A percentile compares a stretch with the other conserved stretches of the same genome.
These are phyloP conservation scores for Sphaerobolus stellatus DNA, from an alignment of 1,284 basidiomycete species.

Conservation along the genomic window DNA sequence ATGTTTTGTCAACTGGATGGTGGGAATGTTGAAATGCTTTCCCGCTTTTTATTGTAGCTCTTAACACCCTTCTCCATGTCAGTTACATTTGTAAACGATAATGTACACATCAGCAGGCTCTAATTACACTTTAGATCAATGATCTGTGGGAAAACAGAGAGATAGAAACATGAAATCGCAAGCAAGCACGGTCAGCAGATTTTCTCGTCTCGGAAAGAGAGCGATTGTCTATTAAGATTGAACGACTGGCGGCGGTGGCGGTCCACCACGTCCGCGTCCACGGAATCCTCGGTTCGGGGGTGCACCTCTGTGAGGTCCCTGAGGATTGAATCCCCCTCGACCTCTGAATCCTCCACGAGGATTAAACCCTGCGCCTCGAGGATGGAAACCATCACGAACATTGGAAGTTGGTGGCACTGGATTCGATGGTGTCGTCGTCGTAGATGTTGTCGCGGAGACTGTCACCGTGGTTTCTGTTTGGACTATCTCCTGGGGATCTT, in stretches of 20 bases:
- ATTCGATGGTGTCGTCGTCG: slow-evolving; percentile 10
- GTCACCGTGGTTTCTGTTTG: slow-evolving; percentile 1
- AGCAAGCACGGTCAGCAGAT: neutral
- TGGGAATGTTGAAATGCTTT: too few species aligned
- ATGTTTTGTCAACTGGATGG: too few species aligned
- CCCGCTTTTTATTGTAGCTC: too few species aligned
- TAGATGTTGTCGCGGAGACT: neutral
- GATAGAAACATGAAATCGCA: neutral
- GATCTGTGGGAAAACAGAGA: too few species aligned
- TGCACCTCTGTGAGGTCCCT: slow-evolving; percentile 40
- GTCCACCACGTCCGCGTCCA: slow-evolving; percentile 43
- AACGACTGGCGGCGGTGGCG: neutral
- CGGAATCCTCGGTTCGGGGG: slow-evolving; percentile 35
- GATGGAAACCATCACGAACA: slow-evolving; percentile 21
- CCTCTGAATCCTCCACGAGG: slow-evolving; percentile 25
- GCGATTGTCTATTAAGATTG: slow-evolving; percentile 6
- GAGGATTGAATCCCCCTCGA: slow-evolving; percentile 28
- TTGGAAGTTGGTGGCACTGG: slow-evolving; percentile 11
- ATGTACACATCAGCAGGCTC: too few species aligned
- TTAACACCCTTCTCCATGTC: too few species aligned
- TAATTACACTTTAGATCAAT: too few species aligned
- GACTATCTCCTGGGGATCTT: slow-evolving; percentile 28
- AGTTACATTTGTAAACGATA: too few species aligned
- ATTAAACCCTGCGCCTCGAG: slow-evolving; percentile 11
- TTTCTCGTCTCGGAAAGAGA: too few species aligned